Evolutionary conservation across 2,329 filamentous ascomycete species (phyloP), one percentile per base, ranked within the genome.

Genomic region (Aspergillus aculeatinus): DNA sequence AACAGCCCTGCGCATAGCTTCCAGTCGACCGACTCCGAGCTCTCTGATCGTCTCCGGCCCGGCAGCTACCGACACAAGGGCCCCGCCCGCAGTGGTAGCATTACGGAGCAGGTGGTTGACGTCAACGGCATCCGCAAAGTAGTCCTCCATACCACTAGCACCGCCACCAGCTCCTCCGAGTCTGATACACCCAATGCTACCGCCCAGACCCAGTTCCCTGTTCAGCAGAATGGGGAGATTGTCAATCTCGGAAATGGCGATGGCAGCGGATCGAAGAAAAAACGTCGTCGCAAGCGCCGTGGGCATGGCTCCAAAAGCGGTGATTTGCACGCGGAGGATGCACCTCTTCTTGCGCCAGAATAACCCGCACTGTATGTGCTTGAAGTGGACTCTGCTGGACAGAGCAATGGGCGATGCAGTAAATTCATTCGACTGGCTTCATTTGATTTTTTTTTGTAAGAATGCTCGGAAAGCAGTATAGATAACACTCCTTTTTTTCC

Each of bases 101-200:
- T 93, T 67, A 92, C 89, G 0, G 89, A 93, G 74, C 90, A 89
- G 62, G 80, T 90, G n/a, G 79, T 92, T 58, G 88, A 93, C 69
- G 81, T 88, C 2, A 86, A 88, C 58, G 90, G 90, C 2, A 83
- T 92, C 55, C 85, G 86, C 64, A 94, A 94, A 76, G 85, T 92
- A 49, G 85, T 94, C 1, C 80, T 94, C 27, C 88, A 91, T 70
- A 87, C 87, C 3, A 89, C 82, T 70, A 87, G 87, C 3, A 89
- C 82, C 27, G 87, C 83, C 65, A 83, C 82, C 19, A 82, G 78
- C 64, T 81, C 82, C 48, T 79, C 78, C 4, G 77, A 79, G 12
- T 65, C 62, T 19, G 70, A 74, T 47, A 57, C 53, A 5, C 35
- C 35, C 42, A 50, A 31, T 9, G 44, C 60, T 2, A 58, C 12